Evolutionary conservation across 2,329 filamentous ascomycete genomes (phyloP).

Genomic region (Pseudocercospora fuligena): DNA sequence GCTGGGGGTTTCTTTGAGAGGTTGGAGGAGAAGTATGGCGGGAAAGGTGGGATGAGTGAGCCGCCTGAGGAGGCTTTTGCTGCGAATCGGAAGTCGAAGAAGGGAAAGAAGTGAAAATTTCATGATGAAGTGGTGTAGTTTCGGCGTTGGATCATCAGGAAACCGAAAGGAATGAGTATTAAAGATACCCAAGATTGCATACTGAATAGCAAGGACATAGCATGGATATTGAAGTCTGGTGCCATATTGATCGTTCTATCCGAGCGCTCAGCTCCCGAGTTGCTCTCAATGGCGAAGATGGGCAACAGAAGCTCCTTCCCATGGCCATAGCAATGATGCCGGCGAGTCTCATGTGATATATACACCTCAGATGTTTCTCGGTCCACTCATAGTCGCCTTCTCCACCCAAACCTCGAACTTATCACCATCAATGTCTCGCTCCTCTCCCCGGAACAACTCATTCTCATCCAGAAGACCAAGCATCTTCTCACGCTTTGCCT

Average conservation of each 20-base stretch:
- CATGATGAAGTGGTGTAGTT: too few species aligned
- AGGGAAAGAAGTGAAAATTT: conserved; percentile 14
- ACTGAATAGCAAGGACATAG: conserved; percentile 1
- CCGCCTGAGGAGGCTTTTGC: conserved; percentile 68
- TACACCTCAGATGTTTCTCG: conserved; percentile 20
- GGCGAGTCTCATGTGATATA: neutral
- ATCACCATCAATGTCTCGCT: too few species aligned
- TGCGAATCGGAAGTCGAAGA: conserved; percentile 46
- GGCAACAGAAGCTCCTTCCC: neutral
- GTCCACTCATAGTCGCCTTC: conserved; percentile 15
- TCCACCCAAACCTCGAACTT: conserved; percentile 20
- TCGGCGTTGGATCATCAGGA: neutral
- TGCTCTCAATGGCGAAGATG: neutral
- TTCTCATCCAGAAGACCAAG: conserved; percentile 12
- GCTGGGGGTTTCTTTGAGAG: conserved; percentile 66
- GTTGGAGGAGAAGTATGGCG: conserved; percentile 75
- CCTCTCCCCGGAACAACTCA: neutral
- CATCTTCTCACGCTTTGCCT: neutral
- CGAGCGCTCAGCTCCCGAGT: neutral
- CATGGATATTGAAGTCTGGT: neutral
- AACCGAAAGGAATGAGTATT: neutral
- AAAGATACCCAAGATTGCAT: neutral
- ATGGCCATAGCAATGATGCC: neutral
- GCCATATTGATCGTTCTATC: neutral
- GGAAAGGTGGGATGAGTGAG: conserved; percentile 59